phyloP scores from a whole-genome alignment of 2,329 filamentous ascomycete genomes.

The Penicillium hordei region DNA sequence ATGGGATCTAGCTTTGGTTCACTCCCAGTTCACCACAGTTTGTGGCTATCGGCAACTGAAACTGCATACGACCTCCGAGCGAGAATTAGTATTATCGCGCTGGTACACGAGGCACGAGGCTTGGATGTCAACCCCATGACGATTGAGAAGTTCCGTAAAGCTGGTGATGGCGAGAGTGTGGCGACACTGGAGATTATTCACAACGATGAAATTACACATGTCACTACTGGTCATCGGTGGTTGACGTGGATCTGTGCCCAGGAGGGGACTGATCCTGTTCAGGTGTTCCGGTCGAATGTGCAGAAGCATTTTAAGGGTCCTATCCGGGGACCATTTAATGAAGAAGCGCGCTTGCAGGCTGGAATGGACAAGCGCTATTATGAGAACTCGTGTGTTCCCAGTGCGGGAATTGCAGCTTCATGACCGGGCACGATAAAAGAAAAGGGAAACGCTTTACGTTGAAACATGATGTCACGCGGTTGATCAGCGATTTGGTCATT shows the following conservation, averaged over 20 bases:
- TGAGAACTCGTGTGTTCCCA: slow-evolving; percentile 24
- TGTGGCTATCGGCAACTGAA: slow-evolving; percentile 47
- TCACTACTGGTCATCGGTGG: slow-evolving; percentile 51
- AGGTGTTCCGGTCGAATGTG: slow-evolving; percentile 48
- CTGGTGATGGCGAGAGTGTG: slow-evolving; percentile 45
- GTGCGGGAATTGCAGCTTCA: not conserved
- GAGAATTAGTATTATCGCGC: slow-evolving; percentile 49
- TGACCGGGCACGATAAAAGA: not conserved
- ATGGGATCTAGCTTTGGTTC: slow-evolving; percentile 48
- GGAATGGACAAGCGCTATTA: slow-evolving; percentile 49
- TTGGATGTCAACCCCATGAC: slow-evolving; percentile 51
- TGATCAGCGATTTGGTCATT: not conserved
- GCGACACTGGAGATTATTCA: slow-evolving; percentile 47
- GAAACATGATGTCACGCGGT: slow-evolving; percentile 10
- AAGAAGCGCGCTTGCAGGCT: slow-evolving; percentile 45
- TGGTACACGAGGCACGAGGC: slow-evolving; percentile 51
- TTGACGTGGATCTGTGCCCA: slow-evolving; percentile 50
- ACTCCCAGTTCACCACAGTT: slow-evolving; percentile 48
- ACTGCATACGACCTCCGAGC: slow-evolving; percentile 49
- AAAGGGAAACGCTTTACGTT: slow-evolving; percentile 2
- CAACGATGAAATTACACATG: slow-evolving; percentile 52
- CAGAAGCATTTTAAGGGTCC: slow-evolving; percentile 45
- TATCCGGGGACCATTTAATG: slow-evolving; percentile 49
- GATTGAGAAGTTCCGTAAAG: slow-evolving; percentile 49
- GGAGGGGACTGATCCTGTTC: slow-evolving; percentile 47